Evolutionary conservation across 2,329 filamentous ascomycete genomes (phyloP), one percentile per base, ranked within the genome.

Genomic region (Aspergillus pseudoglaucus): DNA sequence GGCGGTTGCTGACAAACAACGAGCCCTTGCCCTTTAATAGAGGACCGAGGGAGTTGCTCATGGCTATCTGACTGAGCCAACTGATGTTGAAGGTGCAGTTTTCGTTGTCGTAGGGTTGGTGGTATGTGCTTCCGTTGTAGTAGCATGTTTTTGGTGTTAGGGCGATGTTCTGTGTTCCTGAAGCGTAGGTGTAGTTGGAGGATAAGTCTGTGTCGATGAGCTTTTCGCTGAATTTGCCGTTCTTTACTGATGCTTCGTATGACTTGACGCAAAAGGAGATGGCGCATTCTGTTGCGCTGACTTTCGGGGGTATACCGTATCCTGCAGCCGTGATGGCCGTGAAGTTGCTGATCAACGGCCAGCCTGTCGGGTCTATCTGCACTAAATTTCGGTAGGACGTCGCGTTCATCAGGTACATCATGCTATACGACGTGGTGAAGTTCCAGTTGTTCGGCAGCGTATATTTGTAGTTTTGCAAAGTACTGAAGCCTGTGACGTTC

Each of bases 231-330:
- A 56, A 55, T 32, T 33, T 32, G 7, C 58, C 59, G 1, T 49
- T 44, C 5, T 45, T 42, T 1, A 62, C 54, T 6, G 37, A 38
- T 6, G 57, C 47, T 15, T 56, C 40, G 45, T 57, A 60, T 1
- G 57, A 58, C 5, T 55, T 30, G 18, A 62, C 49, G 43, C 58
- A 61, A 38, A 60, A 58, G 35, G 54, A 61, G 4, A 61, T 32
- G 0, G 51, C 49, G 27, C 58, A 62, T 46, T 62, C 53, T 2
- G 56, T 57, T 14, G 57, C 58, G 30, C 47, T 56, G 41, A 54
- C 15, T 6, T 44, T n/a, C 3, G 53, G 50, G 1, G 53, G 49
- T 1, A 53, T 43, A 8, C 51, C 52, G 15, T 53, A 54, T 14
- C 57, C 56, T 1, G 49, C 25, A 5, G 56, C 40, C 7, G 40